Conservation (phyloP, 2,329 filamentous ascomycete species). For the Septoria linicola region DNA sequence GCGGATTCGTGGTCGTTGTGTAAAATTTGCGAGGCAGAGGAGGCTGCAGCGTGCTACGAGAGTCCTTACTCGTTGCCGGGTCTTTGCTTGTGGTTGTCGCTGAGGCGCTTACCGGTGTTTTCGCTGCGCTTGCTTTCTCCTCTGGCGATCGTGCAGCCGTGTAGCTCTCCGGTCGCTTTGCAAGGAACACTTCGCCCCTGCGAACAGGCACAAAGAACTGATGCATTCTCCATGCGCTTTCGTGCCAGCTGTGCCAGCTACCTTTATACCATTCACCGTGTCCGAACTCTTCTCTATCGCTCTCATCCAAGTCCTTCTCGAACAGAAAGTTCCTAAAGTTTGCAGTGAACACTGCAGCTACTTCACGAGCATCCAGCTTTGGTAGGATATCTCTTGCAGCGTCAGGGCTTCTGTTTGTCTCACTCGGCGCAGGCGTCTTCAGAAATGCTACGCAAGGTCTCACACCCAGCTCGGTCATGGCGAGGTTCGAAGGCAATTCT, state of each 20-base stretch:
- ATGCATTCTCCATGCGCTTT: slow-evolving; percentile 78
- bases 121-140: slow-evolving; percentile 4
- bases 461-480: slow-evolving; percentile 52
- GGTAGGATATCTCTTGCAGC: slow-evolving; percentile 54
- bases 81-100: slow-evolving; percentile 1
- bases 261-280: slow-evolving; percentile 74
- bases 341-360: slow-evolving; percentile 89
- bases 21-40: slow-evolving; percentile 34
- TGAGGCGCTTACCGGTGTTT: background rate
- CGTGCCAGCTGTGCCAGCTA: slow-evolving; percentile 76
- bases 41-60: slow-evolving; percentile 28
- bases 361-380: slow-evolving; percentile 80
- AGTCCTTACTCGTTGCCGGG: slow-evolving; percentile 14
- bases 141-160: slow-evolving; percentile 22
- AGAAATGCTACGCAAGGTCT: slow-evolving; percentile 62
- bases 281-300: slow-evolving; percentile 33
- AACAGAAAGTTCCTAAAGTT: slow-evolving; percentile 81
- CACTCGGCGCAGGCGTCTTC: slow-evolving; percentile 37
- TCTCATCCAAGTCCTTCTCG: slow-evolving; percentile 54
- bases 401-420: slow-evolving; percentile 63
- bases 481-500: slow-evolving; percentile 64
- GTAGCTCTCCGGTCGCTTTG: slow-evolving; percentile 28
- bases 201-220: slow-evolving; percentile 86
- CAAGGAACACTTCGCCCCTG: slow-evolving; percentile 60
- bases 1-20: slow-evolving; percentile 27